phyloP scores from a whole-genome alignment of 2,329 filamentous ascomycete genomes.

The Spiromastix sp. region DNA sequence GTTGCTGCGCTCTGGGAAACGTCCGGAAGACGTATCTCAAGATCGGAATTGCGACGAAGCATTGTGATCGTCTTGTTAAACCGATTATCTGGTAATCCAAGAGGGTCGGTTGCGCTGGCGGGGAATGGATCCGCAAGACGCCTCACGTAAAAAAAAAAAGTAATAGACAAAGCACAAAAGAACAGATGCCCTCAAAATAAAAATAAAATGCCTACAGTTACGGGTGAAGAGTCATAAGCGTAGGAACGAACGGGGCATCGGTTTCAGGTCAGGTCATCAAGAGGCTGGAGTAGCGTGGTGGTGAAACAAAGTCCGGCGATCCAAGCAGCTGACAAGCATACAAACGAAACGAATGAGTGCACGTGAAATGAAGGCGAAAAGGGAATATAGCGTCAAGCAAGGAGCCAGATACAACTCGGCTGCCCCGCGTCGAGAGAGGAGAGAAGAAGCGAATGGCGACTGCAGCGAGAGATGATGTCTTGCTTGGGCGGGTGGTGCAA shows the following conservation, averaged over 20 bases:
- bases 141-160: not conserved
- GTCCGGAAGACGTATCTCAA: constrained; percentile 31
- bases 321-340: constrained; percentile 8
- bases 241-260: not conserved
- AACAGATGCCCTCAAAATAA: no score
- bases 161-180: no score
- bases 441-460: not conserved
- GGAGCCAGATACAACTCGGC: not conserved
- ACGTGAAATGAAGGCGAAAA: not conserved
- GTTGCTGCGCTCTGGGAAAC: constrained; percentile 17
- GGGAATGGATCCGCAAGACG: no score
- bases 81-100: no score
- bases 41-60: constrained; percentile 33
- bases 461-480: not conserved
- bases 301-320: constrained; percentile 5
- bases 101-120: no score
- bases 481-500: no score
- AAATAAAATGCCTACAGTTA: not conserved
- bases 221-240: not conserved
- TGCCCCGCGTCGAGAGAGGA: not conserved
- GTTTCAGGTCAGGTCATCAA: constrained; percentile 13
- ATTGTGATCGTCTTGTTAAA: constrained; percentile 17
- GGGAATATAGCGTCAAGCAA: not conserved
- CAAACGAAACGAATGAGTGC: constrained; percentile 34
- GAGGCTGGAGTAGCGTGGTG: constrained; percentile 9